Evolutionary conservation across 257 asterid species (phyloP).

Genomic region (Handroanthus guayacan): DNA sequence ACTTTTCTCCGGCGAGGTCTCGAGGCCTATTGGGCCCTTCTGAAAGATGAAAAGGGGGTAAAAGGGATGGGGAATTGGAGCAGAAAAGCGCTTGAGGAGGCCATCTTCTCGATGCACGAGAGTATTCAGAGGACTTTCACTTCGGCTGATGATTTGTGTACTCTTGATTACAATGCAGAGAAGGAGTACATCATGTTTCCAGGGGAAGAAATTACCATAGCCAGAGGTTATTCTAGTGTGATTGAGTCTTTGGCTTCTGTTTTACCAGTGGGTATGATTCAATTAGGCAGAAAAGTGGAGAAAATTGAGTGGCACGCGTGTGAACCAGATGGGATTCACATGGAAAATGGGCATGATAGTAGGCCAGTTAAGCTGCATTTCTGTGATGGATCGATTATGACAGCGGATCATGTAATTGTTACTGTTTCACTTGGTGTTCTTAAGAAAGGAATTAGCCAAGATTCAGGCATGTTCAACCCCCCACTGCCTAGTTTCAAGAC

Average conservation of each 20-base stretch:
- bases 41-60: slow-evolving; percentile 27
- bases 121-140: slow-evolving; percentile 77
- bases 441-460: slow-evolving; percentile 59
- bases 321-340: not conserved
- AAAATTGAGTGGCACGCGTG: slow-evolving; percentile 64
- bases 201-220: slow-evolving; percentile 85
- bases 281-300: slow-evolving; percentile 57
- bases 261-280: slow-evolving; percentile 69
- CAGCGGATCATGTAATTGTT: slow-evolving; percentile 77
- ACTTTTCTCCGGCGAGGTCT: slow-evolving; percentile 69
- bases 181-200: slow-evolving; percentile 73
- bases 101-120: slow-evolving; percentile 76
- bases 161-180: slow-evolving; percentile 74
- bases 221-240: slow-evolving; percentile 67
- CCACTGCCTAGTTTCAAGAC: slow-evolving; percentile 66
- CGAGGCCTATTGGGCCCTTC: slow-evolving; percentile 50
- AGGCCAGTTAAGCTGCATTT: slow-evolving; percentile 77
- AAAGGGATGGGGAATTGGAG: slow-evolving; percentile 56
- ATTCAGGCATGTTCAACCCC: slow-evolving; percentile 59
- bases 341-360: slow-evolving; percentile 25
- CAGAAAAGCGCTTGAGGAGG: slow-evolving; percentile 50
- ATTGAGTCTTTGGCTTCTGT: slow-evolving; percentile 68
- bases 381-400: slow-evolving; percentile 58
- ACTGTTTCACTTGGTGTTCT: slow-evolving; percentile 88
- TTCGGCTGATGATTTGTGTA: slow-evolving; percentile 62